Base-by-base conservation (phyloP, 179 eudicot genomes). In the Monotropa hypopitys region DNA sequence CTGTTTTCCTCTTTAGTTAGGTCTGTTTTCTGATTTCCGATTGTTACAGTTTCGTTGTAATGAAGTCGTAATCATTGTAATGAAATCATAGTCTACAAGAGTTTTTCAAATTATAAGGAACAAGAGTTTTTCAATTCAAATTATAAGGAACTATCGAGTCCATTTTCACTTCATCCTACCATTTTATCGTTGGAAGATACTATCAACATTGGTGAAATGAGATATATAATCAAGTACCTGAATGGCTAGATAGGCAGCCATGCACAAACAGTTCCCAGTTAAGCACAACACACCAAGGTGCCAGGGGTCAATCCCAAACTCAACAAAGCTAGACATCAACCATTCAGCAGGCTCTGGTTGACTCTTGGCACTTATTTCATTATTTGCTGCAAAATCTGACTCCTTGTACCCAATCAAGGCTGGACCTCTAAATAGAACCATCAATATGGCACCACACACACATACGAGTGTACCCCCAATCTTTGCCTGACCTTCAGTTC, bases 341-440 rank as follows among this genome's bases (percentile, higher is more conserved):
- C 93, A 90, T 74, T 95, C 97, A 82, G 88, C 89, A 46, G 97
- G 98, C 78, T 91, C 97, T 51, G 97, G 98, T 81, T 90, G 97
- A 78, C 97, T 91, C 85, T 76, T 90, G 63, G 87, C 97, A 85
- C 88, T 88, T 73, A 94, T 91, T 80, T 91, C 98, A 84, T 53
- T 78, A 16, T 83, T 83, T 66, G 68, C 30, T 49, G 80, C 57
- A 42, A 86, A 82, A 9, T 89, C 97, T 42, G 86, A 71, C 59
- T 88, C 93, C 63, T 68, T 72, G 66, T 82, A 75, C 40, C 97
- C 98, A 80, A 94, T 43, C 59, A 94, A 75, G 30, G 89, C 86
- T 30, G 97, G 97, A 26, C 98, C 98, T 79, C 94, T 89, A 76
- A 82, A 92, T 57, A 91, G 40, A 80, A 90, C 98, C 98, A 94